A percentile compares a stretch with the other conserved stretches of the same genome.
Conservation (phyloP, 768 basidiomycete genomes). For the Podaxis sp. region DNA sequence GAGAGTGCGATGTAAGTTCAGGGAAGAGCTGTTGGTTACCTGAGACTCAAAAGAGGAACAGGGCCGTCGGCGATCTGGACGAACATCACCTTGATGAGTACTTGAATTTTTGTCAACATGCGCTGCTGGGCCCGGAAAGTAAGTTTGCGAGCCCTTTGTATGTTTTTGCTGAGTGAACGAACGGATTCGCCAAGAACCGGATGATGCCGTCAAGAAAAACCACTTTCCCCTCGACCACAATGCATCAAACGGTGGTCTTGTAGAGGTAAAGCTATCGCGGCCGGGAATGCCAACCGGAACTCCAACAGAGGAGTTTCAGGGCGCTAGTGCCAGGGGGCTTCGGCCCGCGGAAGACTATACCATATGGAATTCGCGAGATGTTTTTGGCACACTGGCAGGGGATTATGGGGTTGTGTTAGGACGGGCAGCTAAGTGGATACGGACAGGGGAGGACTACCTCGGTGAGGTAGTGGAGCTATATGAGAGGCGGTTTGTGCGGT, state of each 20-base stretch:
- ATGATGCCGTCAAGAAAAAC: conserved; percentile 32
- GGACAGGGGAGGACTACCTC: conserved; percentile 53
- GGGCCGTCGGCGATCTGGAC: conserved; percentile 52
- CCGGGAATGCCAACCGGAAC: background rate
- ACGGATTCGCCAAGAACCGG: conserved; percentile 8
- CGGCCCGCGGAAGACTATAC: conserved; percentile 61
- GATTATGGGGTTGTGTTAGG: conserved; percentile 51
- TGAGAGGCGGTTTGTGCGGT: conserved; percentile 59
- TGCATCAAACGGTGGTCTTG: background rate
- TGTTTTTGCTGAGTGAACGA: background rate
- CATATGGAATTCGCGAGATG: conserved; percentile 69
- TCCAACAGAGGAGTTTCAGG: conserved; percentile 15
- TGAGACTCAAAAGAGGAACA: conserved; percentile 26
- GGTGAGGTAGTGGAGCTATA: conserved; percentile 56
- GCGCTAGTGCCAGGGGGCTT: conserved; percentile 15
- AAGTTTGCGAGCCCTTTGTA: background rate
- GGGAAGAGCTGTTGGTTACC: conserved; percentile 6
- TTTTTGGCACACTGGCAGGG: conserved; percentile 52
- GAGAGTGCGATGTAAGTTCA: conserved; percentile 43
- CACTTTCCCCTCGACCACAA: conserved; percentile 37
- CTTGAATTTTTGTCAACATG: conserved; percentile 60
- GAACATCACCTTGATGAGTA: conserved; percentile 59
- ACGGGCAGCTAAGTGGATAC: conserved; percentile 52
- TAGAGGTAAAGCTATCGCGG: background rate
- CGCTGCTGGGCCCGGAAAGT: conserved; percentile 37